Base-by-base conservation (phyloP, 139 green algal species). In the Tetradesmus lagerheimii region DNA sequence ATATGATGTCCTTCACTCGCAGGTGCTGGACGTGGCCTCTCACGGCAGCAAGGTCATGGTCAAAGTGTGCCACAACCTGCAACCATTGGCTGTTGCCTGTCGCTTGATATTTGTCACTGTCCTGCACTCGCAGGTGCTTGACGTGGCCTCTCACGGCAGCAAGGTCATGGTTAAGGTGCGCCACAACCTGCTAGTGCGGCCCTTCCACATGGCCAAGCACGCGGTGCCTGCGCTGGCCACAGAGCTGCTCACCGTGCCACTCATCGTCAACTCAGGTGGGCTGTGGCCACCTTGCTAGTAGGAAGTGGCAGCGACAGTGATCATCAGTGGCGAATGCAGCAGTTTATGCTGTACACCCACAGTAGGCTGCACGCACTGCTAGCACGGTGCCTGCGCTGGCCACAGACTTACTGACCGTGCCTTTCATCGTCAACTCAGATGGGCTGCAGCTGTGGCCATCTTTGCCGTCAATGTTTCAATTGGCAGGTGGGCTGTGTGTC, bases 131-230 rank as follows among this genome's bases (percentile, higher is more conserved):
- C n/a, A 79, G 71, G 41, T 88, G 2, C 83, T 88, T 29, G 64
- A 66, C 12, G 39, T 80, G 38, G 64, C 83, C 14, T 38, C 27
- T 4, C 83, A 88, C 3, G 83, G 83, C 25, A 80, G 41, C 38
- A 80, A 35, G 4, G 64, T 64, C 8, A 25, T 88, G 35, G 27
- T 53, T 0, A 62, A 64, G 1, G 37, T 67, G 20, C 25, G 62
- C 25, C 83, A 88, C 83, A 66, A 88, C 38, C 38, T 88, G 62
- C 37, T 80, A 27, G 38, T 80, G 35, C 71, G 83, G 38, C 83
- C 83, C 15, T 43, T 88, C 27, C 62, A 88, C 41, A 34, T 88
- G 64, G 64, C 39, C 8, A 62, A 66, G 64, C 83, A 80, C 39
- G 37, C 25, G 25, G 6, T 80, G 25, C 64, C 83, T 6, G 37